These are phyloP conservation scores for Aquilaria agallochum DNA, from an alignment of 441 rosid species.

Conservation along the genomic window DNA sequence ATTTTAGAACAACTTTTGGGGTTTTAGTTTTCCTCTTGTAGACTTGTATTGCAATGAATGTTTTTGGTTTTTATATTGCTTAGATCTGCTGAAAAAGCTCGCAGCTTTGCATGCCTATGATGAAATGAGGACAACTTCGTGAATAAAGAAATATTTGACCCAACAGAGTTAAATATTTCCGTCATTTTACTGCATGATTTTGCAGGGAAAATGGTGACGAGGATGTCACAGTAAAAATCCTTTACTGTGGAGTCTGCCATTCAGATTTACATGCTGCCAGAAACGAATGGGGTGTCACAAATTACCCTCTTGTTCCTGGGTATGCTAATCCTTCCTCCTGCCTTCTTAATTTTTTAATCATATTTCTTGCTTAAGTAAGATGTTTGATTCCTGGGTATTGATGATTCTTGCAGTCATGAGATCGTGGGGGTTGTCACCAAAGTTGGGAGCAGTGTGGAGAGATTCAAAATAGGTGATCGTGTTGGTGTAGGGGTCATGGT, in stretches of 20 bases:
- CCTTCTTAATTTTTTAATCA: neutral
- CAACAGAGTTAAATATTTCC: too few relatives aligned
- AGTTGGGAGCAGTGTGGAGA: conserved; percentile 47
- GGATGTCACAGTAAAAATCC: conserved; percentile 73
- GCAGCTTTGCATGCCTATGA: too few relatives aligned
- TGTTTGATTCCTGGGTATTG: neutral
- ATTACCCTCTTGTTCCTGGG: conserved; percentile 85
- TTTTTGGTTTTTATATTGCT: too few relatives aligned
- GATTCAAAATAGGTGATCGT: conserved; percentile 53
- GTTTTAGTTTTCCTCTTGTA: too few relatives aligned
- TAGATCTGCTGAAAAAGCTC: too few relatives aligned
- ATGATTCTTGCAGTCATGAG: conserved; percentile 42
- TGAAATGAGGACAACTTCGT: too few relatives aligned
- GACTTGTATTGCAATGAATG: too few relatives aligned
- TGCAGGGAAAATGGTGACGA: conserved; percentile 75
- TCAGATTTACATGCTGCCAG: conserved; percentile 60
- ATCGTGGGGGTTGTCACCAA: conserved; percentile 51
- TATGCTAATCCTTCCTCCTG: conserved; percentile 20
- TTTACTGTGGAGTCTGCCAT: conserved; percentile 83
- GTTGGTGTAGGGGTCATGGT: conserved; percentile 83
- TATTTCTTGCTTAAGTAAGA: neutral
- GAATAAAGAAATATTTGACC: too few relatives aligned
- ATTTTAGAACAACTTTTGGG: neutral
- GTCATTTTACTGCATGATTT: conserved; percentile 4
- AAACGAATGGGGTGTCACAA: conserved; percentile 75